Base-by-base conservation (phyloP, 495 filamentous ascomycete species). In the Chaetomium cochliodes region DNA sequence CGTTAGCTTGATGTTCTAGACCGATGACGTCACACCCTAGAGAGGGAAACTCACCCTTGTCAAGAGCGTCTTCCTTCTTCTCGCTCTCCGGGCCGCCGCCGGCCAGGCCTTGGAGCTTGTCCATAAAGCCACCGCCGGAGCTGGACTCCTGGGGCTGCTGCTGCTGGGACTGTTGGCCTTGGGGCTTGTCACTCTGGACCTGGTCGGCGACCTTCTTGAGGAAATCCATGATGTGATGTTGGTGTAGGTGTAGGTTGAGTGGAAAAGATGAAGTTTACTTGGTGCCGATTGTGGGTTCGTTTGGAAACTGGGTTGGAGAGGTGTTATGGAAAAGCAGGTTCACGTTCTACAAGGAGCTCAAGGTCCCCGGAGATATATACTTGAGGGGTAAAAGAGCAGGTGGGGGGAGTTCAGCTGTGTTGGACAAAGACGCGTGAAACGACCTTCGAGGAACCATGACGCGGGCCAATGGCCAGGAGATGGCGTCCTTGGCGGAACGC, bases 51-150 rank as follows among this genome's bases (percentile, higher is more conserved):
- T 26, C 70, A 86, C 85, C 85, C 70, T 90, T 89, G 70, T 89
- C 87, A 30, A 89, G 79, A 0, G 65, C 69, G 72, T 90, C 88
- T 71, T 90, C 88, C 47, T 89, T 86, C 80, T 90, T 84, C 82
- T 91, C 88, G 69, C 85, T 82, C 69, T 84, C 78, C 53, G 73
- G 77, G 41, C 88, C 88, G 49, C 88, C 88, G 28, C 88, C 88
- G 28, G 84, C 84, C 53, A 83, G 76, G 33, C 72, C 59, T 74
- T 90, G 87, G 33, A 90, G 46, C 70, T 88, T 86, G 62, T 82
- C 81, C 57, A 87, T 67, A 70, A 88, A 75, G 58, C 66, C 58
- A 55, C 66, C 59, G 44, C 64, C 49, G 23, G 64, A 62, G n/a
- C 66, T 22, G 18, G 70, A 58, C 0, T 68, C 53, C 20, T 69